A percentile compares a stretch with the other conserved stretches of the same genome.
phyloP scores from a whole-genome alignment of 2,329 filamentous ascomycete genomes.

The Diplodia corticola region DNA sequence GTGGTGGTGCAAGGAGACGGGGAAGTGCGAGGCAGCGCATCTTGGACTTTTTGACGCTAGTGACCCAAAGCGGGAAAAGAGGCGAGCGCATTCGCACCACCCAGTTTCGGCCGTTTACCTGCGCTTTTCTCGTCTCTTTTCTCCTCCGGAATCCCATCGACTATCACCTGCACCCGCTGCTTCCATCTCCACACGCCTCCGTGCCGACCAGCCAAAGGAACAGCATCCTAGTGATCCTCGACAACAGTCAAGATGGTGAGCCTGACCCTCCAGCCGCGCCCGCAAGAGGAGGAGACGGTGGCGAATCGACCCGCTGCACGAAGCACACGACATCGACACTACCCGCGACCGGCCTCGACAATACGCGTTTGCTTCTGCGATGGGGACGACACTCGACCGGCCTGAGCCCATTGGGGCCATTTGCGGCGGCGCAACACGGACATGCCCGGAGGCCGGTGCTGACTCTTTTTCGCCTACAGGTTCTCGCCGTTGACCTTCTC shows the following conservation, averaged over 20 bases:
- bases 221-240: slow-evolving; percentile 33
- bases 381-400: not conserved
- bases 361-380: slow-evolving; percentile 21
- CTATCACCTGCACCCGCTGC: slow-evolving; percentile 38
- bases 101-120: slow-evolving; percentile 3
- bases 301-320: slow-evolving; percentile 26
- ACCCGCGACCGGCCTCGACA: slow-evolving; percentile 22
- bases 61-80: not conserved
- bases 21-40: not conserved
- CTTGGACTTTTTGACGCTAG: slow-evolving; percentile 5
- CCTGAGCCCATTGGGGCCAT: not conserved
- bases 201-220: slow-evolving; percentile 33
- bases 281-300: slow-evolving; percentile 19
- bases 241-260: slow-evolving; percentile 45
- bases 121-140: not conserved
- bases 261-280: slow-evolving; percentile 26
- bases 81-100: not conserved
- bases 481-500: slow-evolving; percentile 99
- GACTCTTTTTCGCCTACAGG: slow-evolving; percentile 57
- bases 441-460: slow-evolving; percentile 23
- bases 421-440: slow-evolving; percentile 23
- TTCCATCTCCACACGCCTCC: slow-evolving; percentile 38
- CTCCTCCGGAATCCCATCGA: slow-evolving; percentile 26
- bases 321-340: slow-evolving; percentile 36
- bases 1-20: not conserved